Base-by-base conservation (phyloP, 257 asterid genomes). In the Petunia axillaris region DNA sequence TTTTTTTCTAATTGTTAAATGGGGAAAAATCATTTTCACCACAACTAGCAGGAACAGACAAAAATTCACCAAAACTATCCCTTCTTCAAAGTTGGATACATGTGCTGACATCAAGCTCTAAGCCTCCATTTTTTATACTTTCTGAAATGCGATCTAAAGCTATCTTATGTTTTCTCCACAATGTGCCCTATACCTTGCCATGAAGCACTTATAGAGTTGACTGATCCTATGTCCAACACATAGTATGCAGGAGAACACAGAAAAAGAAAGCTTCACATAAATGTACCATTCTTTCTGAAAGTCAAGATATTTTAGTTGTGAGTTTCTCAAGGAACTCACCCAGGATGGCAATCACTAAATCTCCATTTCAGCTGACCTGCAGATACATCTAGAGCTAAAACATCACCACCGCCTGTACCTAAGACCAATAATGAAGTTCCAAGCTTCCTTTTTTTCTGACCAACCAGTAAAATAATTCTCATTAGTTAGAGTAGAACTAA, bases 371-470 rank as follows among this genome's bases (percentile, higher is more conserved):
- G 83, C 84, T 92, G 97, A 62, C 98, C 98, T 13, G 94, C 94
- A 79, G 94, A 77, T 35, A 93, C 96, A 82, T 95, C 98, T 87
- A 95, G 81, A 4, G 98, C 97, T 64, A 92, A 83, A 76, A 94
- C 92, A 89, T 95, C 99, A 2, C 99, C 98, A 44, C 97, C 89
- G 6, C 99, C 97, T 1, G 98, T 95, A 83, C 99, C 99, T 84
- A 95, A 83, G 82, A 95, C 83, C 88, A 95, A 81, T 14, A 93
- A 63, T 55, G 97, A 92, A 80, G 90, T 83, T 80, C 91, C 92
- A 75, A 93, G 94, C 91, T 95, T 93, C 90, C 98, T 88, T 80
- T 93, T 95, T 81, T 90, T 95, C 98, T 95, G 83, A 66, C 10
- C 39, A 39, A 67, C 54, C 36, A 64, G 63, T 76, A 75, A 79